Evolutionary conservation across 2,329 filamentous ascomycete genomes (phyloP), one percentile per base, ranked within the genome.

Genomic region (Verticillium alfalfae): DNA sequence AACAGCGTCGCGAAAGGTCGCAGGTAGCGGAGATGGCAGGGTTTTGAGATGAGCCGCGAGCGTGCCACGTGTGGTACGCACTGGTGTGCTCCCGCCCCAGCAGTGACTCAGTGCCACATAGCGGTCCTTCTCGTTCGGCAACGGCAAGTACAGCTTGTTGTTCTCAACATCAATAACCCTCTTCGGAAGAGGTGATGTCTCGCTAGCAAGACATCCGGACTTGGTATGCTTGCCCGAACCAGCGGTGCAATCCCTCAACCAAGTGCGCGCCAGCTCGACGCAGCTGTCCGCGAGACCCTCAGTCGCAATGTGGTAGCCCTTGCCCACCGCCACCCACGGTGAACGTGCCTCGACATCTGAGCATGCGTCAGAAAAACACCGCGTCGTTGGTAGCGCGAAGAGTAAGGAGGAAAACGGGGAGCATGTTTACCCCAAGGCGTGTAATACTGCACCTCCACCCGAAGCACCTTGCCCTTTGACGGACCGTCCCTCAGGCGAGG

Each of bases 1-100:
- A 36, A 76, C 67, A 2, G 70, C 68, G 41, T 74, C 69, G 5
- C 58, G 62, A n/a, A 73, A 70, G 7, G 67, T 68, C 5, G 52
- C 59, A 10, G 67, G 67, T 1, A 69, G 62, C 0, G 22, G 18
- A 36, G 54, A 55, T 0, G 61, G 61, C 1, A 61, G 31, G 10
- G 36, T 10, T 2, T 13, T 2, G 1, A 22, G 26, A 13, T 58
- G 55, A 3, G 8, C 36, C 0, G 39, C 4, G 5, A 62, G 54
- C 13, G 13, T 60, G 6, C 15, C 1, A 2, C 0, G 34, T 1
- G 62, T 63, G 6, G 61, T 65, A 34, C 49, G 59, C 56, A 62
- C 60, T 0, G 61, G 60, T 0, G 55, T 22, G 1, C 58, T 56
- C 2, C 56, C 57, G 26, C 64, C 61, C 41, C 65, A 63, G 55